Evolutionary conservation across 1,139 yeast genomes (phyloP).

Genomic region (Geotrichum fermentans): DNA sequence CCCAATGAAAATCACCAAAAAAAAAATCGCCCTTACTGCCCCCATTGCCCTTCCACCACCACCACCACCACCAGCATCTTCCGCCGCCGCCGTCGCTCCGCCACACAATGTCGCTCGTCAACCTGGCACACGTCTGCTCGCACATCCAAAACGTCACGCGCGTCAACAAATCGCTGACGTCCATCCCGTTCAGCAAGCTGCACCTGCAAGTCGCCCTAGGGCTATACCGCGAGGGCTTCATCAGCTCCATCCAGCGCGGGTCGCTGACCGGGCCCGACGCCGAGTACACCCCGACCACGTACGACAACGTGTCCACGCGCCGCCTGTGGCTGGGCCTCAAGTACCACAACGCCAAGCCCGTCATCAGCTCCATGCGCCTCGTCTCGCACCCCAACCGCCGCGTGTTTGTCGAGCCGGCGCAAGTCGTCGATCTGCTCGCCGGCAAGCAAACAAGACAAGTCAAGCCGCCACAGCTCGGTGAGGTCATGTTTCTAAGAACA

Average conservation of each 20-base stretch:
- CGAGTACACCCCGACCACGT: slow-evolving; percentile 71
- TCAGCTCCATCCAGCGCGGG: slow-evolving; percentile 80
- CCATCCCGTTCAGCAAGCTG: slow-evolving; percentile 77
- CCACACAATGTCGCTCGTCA: slow-evolving; percentile 68
- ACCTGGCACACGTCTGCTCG: slow-evolving; percentile 77
- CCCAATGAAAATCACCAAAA: neutral
- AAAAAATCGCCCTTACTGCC: too few species aligned
- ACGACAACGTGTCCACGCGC: slow-evolving; percentile 79
- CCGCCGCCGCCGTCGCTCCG: neutral
- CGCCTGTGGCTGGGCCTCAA: slow-evolving; percentile 89
- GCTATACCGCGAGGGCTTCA: slow-evolving; percentile 84
- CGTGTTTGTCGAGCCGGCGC: slow-evolving; percentile 58
- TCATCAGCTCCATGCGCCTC: slow-evolving; percentile 63
- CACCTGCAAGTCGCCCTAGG: slow-evolving; percentile 81
- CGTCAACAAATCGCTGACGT: slow-evolving; percentile 67
- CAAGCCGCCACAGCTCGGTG: slow-evolving; percentile 85
- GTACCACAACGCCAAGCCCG: slow-evolving; percentile 76
- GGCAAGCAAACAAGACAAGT: slow-evolving; percentile 74
- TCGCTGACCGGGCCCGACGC: slow-evolving; percentile 85
- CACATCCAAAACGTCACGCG: slow-evolving; percentile 85
- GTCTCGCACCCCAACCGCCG: slow-evolving; percentile 83
- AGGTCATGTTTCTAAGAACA: slow-evolving; percentile 61
- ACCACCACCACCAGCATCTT: slow-evolving; percentile 1
- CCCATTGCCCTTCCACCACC: neutral
- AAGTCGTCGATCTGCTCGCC: slow-evolving; percentile 65